Conservation (phyloP, 2,329 filamentous ascomycete genomes). For the Trichoderma hamatum region DNA sequence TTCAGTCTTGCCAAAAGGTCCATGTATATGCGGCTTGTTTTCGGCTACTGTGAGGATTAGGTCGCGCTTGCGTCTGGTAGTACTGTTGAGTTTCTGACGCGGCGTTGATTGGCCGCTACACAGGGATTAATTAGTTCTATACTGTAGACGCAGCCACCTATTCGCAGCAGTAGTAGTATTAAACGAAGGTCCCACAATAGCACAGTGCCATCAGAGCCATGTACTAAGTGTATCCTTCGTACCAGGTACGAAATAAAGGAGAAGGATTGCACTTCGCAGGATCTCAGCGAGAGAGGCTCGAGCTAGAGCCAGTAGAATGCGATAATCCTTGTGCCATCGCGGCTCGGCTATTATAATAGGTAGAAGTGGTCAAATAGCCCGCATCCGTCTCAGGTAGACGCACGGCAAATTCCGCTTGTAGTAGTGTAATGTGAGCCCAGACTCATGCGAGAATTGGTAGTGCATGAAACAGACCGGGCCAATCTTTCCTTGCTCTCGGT, state of each 20-base stretch:
- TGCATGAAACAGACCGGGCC: background rate
- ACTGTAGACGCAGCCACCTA: background rate
- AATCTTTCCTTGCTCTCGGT: background rate
- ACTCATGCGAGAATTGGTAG: background rate
- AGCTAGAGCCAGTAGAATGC: background rate
- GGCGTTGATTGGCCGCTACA: background rate
- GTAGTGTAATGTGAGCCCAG: background rate
- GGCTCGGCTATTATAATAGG: background rate
- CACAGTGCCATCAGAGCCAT: background rate
- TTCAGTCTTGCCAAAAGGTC: constrained; percentile 9
- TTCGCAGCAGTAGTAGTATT: background rate
- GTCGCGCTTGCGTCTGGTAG: constrained; percentile 2
- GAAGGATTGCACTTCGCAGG: background rate
- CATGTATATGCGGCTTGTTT: constrained; percentile 16
- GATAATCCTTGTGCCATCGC: background rate
- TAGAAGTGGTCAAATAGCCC: background rate
- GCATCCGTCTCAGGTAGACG: background rate
- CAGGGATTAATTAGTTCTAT: background rate
- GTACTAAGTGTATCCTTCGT: background rate
- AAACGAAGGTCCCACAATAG: constrained; percentile 2
- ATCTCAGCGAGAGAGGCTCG: background rate
- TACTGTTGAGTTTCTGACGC: constrained; percentile 2
- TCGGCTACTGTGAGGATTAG: constrained; percentile 9
- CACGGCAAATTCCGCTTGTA: background rate
- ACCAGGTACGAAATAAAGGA: background rate